Base-by-base conservation (phyloP, 805 yeast species). In the Candida pini region DNA sequence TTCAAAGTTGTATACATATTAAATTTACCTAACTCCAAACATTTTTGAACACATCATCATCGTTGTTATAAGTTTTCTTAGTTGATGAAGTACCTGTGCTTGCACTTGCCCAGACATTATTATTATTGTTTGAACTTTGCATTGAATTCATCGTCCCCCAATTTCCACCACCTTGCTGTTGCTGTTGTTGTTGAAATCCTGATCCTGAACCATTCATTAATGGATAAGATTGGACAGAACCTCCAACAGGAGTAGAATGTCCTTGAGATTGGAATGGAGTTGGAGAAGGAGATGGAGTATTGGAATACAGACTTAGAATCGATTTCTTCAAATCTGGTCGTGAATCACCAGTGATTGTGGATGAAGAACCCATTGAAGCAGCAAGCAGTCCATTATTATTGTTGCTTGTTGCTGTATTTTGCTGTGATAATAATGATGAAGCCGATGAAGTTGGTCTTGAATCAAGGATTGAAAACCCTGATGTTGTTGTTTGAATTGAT, bases 311-410 rank as follows among this genome's bases (percentile, higher is more conserved):
- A 17, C 97, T 87, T 39, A 92, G 63, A 40, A 92, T 92, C 1
- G 96, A 86, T 62, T 86, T 86, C 54, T 92, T 92, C 58, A 92
- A 69, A 52, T 90, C 97, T 3, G 92, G 90, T 51, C 96, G 35
- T 45, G 45, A 29, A 43, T 33, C 26, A 39, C 44, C 16, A 30
- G 40, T 36, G 25, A 53, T 33, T 26, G 36, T 15, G 19, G 34
- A 34, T 26, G 33, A 36, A 33, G 6, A 34, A 36, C n/a, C n/a
- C n/a, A n/a, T n/a, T n/a, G n/a, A n/a, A n/a, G n/a, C n/a, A n/a
- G n/a, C n/a, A n/a, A n/a, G n/a, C n/a, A n/a, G n/a, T n/a, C n/a
- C n/a, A n/a, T n/a, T n/a, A n/a, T n/a, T n/a, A n/a, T n/a, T n/a
- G n/a, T n/a, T n/a, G n/a, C n/a, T n/a, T n/a, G n/a, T n/a, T n/a